These are phyloP conservation scores for Ceratocystis alfenasii DNA, from an alignment of 2,329 filamentous ascomycete genomes.

Conservation along the genomic window DNA sequence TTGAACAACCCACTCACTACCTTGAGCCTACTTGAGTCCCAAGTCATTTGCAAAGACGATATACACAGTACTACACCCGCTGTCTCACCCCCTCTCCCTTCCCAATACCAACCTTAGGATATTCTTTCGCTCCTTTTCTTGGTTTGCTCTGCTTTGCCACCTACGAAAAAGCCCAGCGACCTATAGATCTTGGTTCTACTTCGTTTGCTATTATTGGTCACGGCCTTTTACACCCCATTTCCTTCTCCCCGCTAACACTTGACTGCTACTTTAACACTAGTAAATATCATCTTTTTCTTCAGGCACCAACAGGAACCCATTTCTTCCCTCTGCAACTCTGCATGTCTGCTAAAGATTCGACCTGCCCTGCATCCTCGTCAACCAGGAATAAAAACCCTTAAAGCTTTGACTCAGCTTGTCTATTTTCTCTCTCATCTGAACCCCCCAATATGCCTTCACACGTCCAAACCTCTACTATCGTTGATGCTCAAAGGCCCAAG, in stretches of 20 bases:
- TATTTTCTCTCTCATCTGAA: not conserved
- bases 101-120: not conserved
- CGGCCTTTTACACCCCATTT: not conserved
- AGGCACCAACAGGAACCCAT: not conserved
- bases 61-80: not conserved
- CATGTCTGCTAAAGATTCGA: not conserved
- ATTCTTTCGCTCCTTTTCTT: not conserved
- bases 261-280: not conserved
- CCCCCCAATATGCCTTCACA: constrained; percentile 19
- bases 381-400: not conserved
- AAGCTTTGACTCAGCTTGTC: not conserved
- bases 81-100: not conserved
- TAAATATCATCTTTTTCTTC: not conserved
- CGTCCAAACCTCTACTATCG: constrained; percentile 1
- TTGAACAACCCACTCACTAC: not conserved
- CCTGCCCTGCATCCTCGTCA: not conserved
- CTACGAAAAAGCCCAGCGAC: not conserved
- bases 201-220: not conserved
- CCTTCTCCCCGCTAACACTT: not conserved
- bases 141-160: not conserved
- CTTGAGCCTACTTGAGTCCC: not conserved
- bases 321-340: not conserved
- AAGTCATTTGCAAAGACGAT: not conserved
- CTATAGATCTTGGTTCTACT: not conserved
- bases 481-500: constrained; percentile 35